Evolutionary conservation across 2,329 filamentous ascomycete genomes (phyloP).

Genomic region (Calycina herbarum): DNA sequence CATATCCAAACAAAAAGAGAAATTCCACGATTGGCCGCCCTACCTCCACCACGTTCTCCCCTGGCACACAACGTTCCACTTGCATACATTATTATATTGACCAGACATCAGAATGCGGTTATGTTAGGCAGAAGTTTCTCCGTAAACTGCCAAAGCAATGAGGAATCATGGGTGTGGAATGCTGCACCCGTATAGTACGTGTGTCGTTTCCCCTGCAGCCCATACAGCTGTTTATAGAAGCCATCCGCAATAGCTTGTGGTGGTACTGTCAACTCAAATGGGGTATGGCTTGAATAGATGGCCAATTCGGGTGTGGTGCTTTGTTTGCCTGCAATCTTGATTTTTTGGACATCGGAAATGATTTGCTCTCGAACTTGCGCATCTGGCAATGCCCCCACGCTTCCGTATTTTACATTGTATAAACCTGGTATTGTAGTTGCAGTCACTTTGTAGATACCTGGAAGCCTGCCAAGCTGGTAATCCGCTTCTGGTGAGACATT

Average conservation of each 20-base stretch:
- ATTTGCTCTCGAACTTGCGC: slow-evolving; percentile 23
- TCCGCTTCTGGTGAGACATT: slow-evolving; percentile 34
- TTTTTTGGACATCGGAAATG: slow-evolving; percentile 13
- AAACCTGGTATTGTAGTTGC: slow-evolving; percentile 24
- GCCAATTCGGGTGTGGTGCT: slow-evolving; percentile 13
- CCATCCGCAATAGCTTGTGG: slow-evolving; percentile 40
- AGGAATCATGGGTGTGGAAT: slow-evolving; percentile 38
- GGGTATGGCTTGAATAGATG: slow-evolving; percentile 23
- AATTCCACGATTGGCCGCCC: slow-evolving; percentile 16
- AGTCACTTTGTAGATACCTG: slow-evolving; percentile 34
- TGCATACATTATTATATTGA: slow-evolving; percentile 6
- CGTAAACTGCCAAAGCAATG: slow-evolving; percentile 37
- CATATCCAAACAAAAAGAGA: background rate
- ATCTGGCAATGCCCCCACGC: slow-evolving; percentile 16
- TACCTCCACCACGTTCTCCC: slow-evolving; percentile 16
- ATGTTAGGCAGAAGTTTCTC: slow-evolving; percentile 25
- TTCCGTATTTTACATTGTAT: slow-evolving; percentile 21
- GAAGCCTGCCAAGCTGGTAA: slow-evolving; percentile 37
- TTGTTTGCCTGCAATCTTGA: slow-evolving; percentile 17
- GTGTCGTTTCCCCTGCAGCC: slow-evolving; percentile 45
- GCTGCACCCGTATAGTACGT: slow-evolving; percentile 49
- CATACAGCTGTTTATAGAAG: slow-evolving; percentile 44
- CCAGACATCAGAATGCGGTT: slow-evolving; percentile 12
- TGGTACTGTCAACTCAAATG: slow-evolving; percentile 32
- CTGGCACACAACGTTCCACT: slow-evolving; percentile 13